Evolutionary conservation across 768 basidiomycete species (phyloP).

Genomic region (Boletus tomentosulus): DNA sequence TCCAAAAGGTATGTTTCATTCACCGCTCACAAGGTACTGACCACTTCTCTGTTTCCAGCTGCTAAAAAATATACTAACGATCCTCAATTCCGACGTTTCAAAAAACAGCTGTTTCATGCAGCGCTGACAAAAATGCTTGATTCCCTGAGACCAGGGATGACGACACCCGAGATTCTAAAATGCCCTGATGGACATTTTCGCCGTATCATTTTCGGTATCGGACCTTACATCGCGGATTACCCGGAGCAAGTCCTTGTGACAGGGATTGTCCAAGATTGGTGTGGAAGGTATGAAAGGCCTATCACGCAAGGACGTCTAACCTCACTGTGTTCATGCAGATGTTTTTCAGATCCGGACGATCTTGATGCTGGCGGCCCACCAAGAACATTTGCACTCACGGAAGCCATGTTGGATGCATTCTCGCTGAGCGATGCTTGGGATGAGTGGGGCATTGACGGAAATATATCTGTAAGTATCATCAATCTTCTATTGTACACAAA

Average conservation of each 20-base stretch:
- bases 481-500: no score
- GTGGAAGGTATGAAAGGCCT: constrained; percentile 7
- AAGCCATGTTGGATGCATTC: no score
- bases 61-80: constrained; percentile 4
- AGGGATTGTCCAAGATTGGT: constrained; percentile 35
- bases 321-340: background rate
- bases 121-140: constrained; percentile 16
- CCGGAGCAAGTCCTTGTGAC: constrained; percentile 35
- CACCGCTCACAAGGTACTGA: background rate
- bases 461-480: no score
- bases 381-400: no score
- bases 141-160: constrained; percentile 21
- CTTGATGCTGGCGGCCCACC: no score
- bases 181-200: background rate
- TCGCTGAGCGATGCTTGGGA: background rate
- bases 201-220: constrained; percentile 25
- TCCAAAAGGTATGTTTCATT: constrained; percentile 2
- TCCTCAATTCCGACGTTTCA: constrained; percentile 25
- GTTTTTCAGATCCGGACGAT: background rate
- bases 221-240: constrained; percentile 39
- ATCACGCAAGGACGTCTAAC: background rate
- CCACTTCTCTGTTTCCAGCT: background rate
- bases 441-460: background rate
- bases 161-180: constrained; percentile 16
- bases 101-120: constrained; percentile 31